phyloP scores from a whole-genome alignment of 495 filamentous ascomycete species.

The Penicillium taxi region DNA sequence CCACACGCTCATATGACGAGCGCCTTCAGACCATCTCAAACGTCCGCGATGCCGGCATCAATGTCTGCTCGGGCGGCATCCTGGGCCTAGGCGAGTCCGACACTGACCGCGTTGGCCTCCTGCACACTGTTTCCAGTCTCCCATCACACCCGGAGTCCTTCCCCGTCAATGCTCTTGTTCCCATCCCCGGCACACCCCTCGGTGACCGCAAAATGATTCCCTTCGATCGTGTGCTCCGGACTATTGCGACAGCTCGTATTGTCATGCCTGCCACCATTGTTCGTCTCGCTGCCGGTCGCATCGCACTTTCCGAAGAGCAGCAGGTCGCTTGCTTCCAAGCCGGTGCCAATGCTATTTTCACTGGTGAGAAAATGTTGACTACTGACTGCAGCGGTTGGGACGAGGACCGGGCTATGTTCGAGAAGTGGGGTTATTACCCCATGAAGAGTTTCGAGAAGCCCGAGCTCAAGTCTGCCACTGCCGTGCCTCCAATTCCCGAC shows the following conservation, averaged over 20 bases:
- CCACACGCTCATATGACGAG: slow-evolving; percentile 76
- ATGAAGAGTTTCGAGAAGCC: slow-evolving; percentile 51
- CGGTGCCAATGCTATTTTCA: slow-evolving; percentile 82
- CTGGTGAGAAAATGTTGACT: slow-evolving; percentile 87
- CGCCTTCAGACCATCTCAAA: slow-evolving; percentile 63
- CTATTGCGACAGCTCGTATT: slow-evolving; percentile 69
- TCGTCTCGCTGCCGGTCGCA: slow-evolving; percentile 70
- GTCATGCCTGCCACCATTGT: slow-evolving; percentile 76
- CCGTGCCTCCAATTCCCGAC: slow-evolving; percentile 6
- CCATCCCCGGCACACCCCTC: slow-evolving; percentile 77
- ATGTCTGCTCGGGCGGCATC: slow-evolving; percentile 80
- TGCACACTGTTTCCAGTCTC: slow-evolving; percentile 68
- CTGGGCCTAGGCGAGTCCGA: slow-evolving; percentile 68
- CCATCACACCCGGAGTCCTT: slow-evolving; percentile 75
- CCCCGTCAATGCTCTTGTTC: slow-evolving; percentile 78
- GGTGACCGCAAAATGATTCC: slow-evolving; percentile 60
- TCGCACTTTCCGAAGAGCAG: slow-evolving; percentile 70
- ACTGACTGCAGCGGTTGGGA: slow-evolving; percentile 85
- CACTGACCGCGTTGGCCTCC: slow-evolving; percentile 66
- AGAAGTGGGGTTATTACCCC: slow-evolving; percentile 64
- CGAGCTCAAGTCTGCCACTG: slow-evolving; percentile 5
- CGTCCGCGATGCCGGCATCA: slow-evolving; percentile 73
- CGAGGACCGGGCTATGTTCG: slow-evolving; percentile 72
- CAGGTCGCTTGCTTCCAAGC: slow-evolving; percentile 79
- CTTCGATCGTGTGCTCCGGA: slow-evolving; percentile 64